Conservation (phyloP, 2,329 filamentous ascomycete species). For the Verticillium nubilum region DNA sequence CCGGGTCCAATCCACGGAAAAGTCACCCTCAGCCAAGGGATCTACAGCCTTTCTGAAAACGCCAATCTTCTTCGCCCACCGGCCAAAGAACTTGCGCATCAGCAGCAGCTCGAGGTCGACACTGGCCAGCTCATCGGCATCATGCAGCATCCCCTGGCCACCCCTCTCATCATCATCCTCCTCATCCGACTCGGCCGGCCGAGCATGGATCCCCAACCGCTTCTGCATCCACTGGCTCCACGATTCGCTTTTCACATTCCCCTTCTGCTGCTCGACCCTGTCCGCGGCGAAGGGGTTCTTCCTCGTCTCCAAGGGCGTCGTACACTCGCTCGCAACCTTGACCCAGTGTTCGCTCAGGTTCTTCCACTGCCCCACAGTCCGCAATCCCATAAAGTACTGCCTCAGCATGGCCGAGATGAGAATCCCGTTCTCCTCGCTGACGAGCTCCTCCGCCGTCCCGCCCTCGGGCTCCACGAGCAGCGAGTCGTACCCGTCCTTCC, state of each 20-base stretch:
- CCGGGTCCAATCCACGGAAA: slow-evolving; percentile 69
- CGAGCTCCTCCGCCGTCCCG: slow-evolving; percentile 69
- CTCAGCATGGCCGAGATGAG: slow-evolving; percentile 81
- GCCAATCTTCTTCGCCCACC: slow-evolving; percentile 67
- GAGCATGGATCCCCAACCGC: slow-evolving; percentile 25
- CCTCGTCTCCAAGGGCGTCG: slow-evolving; percentile 33
- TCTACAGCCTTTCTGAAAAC: slow-evolving; percentile 49
- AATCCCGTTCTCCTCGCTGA: slow-evolving; percentile 82
- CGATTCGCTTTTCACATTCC: slow-evolving; percentile 18
- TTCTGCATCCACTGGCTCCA: slow-evolving; percentile 31
- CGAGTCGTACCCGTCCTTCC: slow-evolving; percentile 78
- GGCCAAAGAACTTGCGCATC: slow-evolving; percentile 62
- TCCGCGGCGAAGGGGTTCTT: not conserved
- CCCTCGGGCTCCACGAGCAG: slow-evolving; percentile 73
- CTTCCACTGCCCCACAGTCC: slow-evolving; percentile 75
- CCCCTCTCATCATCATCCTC: slow-evolving; percentile 22
- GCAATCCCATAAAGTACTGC: slow-evolving; percentile 86
- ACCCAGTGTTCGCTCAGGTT: slow-evolving; percentile 67
- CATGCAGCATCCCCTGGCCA: slow-evolving; percentile 8
- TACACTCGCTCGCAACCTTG: slow-evolving; percentile 56
- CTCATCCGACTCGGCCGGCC: slow-evolving; percentile 26
- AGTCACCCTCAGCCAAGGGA: slow-evolving; percentile 52
- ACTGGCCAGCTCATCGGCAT: slow-evolving; percentile 32
- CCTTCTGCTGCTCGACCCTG: not conserved
- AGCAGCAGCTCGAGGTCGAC: slow-evolving; percentile 55